Conservation (phyloP, 2,329 filamentous ascomycete species). For the Botrytis cinerea region DNA sequence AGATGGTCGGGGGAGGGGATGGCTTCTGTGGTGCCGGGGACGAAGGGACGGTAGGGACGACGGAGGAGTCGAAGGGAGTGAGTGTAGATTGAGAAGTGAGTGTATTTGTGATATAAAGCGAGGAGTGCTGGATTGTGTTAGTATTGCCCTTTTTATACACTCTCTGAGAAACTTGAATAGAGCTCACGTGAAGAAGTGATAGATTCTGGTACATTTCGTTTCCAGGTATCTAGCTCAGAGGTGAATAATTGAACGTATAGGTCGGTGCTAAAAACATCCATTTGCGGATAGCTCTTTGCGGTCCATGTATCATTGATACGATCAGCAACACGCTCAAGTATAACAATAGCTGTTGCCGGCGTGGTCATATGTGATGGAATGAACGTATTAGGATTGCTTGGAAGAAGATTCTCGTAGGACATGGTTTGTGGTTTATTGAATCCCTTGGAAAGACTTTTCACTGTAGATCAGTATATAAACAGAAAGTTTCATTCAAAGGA, state of each 20-base stretch:
- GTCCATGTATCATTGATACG: conserved; percentile 26
- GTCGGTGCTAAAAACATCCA: conserved; percentile 32
- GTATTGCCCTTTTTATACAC: neutral
- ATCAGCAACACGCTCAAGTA: conserved; percentile 32
- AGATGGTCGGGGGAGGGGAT: conserved; percentile 12
- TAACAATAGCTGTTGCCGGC: conserved; percentile 25
- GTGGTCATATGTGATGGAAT: conserved; percentile 21
- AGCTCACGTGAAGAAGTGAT: conserved; percentile 31
- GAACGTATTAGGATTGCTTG: conserved; percentile 18
- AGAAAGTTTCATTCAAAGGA: neutral
- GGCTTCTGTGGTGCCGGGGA: conserved; percentile 11
- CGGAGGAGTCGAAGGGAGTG: conserved; percentile 35
- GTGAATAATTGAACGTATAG: conserved; percentile 36
- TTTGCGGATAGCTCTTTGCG: conserved; percentile 22
- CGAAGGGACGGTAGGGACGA: conserved; percentile 31
- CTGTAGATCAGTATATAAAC: neutral
- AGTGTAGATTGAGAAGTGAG: conserved; percentile 32
- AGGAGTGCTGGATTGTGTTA: conserved; percentile 29
- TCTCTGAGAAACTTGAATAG: too few species aligned
- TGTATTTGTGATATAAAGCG: conserved; percentile 29
- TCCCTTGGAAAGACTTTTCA: conserved; percentile 25
- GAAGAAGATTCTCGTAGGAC: conserved; percentile 34
- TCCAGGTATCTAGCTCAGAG: conserved; percentile 35
- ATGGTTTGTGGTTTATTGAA: conserved; percentile 37
- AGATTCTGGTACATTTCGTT: conserved; percentile 26